Evolutionary conservation across 305 asterid species (phyloP).

Genomic region (Fraxinus sp.): DNA sequence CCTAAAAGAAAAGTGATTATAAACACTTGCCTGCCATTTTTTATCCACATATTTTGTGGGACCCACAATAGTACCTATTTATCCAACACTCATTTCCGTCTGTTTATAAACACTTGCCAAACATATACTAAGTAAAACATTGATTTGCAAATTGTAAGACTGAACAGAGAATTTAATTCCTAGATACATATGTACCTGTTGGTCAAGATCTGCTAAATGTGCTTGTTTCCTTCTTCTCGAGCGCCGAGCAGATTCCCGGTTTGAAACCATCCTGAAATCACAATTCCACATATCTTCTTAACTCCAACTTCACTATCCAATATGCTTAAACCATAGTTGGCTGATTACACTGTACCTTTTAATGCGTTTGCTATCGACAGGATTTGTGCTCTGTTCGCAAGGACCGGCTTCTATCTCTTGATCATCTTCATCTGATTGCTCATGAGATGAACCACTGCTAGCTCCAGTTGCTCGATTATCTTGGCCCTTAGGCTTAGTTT

Average conservation of each 20-base stretch:
- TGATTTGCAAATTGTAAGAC: background rate
- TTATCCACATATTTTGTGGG: background rate
- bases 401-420: slow-evolving; percentile 61
- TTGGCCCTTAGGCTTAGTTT: slow-evolving; percentile 39
- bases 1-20: background rate
- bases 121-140: background rate
- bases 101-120: background rate
- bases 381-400: slow-evolving; percentile 61
- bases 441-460: slow-evolving; percentile 71
- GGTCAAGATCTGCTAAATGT: slow-evolving; percentile 72
- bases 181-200: slow-evolving; percentile 43
- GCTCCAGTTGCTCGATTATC: slow-evolving; percentile 48
- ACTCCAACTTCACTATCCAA: background rate
- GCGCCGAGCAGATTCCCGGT: slow-evolving; percentile 84
- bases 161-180: background rate
- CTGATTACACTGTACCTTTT: slow-evolving; percentile 47
- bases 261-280: slow-evolving; percentile 71
- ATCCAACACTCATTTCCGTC: background rate
- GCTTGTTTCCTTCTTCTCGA: slow-evolving; percentile 87
- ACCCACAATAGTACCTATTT: background rate
- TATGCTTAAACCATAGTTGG: background rate
- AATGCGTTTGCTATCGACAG: slow-evolving; percentile 48
- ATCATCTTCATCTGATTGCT: slow-evolving; percentile 80
- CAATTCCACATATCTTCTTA: slow-evolving; percentile 4
- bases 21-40: background rate